Evolutionary conservation across 371 early-diverging fungal genomes (phyloP).

Genomic region (Mortierella sp.): DNA sequence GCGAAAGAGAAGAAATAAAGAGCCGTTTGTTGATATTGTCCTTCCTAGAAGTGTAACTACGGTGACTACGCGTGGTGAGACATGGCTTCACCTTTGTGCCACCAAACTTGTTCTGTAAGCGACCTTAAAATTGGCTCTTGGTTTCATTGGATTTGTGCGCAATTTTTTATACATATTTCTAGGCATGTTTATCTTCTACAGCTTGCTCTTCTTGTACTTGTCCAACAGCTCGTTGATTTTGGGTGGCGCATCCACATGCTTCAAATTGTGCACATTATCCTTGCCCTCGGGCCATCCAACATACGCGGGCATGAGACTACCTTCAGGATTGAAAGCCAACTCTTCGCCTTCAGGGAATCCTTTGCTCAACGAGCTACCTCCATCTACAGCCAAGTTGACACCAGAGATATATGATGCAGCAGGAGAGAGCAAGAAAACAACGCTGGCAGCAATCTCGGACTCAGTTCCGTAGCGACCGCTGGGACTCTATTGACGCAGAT

Average conservation of each 20-base stretch:
- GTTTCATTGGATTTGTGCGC: no score
- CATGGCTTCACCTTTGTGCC: not conserved
- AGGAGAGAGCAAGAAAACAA: slow-evolving; percentile 62
- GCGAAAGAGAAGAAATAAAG: not conserved
- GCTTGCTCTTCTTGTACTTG: slow-evolving; percentile 54
- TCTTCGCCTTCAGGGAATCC: slow-evolving; percentile 50
- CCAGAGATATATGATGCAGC: slow-evolving; percentile 64
- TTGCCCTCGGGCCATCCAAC: slow-evolving; percentile 55
- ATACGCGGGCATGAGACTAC: slow-evolving; percentile 51
- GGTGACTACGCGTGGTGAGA: not conserved
- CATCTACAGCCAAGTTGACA: slow-evolving; percentile 55
- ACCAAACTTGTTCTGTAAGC: not conserved
- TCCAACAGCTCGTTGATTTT: slow-evolving; percentile 45
- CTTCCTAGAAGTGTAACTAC: not conserved
- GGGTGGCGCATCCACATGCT: slow-evolving; percentile 51
- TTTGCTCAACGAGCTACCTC: slow-evolving; percentile 57
- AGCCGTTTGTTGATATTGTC: not conserved
- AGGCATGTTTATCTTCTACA: slow-evolving; percentile 10
- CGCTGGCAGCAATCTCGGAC: slow-evolving; percentile 61
- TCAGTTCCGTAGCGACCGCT: slow-evolving; percentile 67
- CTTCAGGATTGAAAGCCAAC: slow-evolving; percentile 48
- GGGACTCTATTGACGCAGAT: slow-evolving; percentile 48
- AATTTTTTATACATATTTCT: no score
- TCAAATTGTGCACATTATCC: slow-evolving; percentile 48
- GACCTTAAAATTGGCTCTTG: not conserved